Base-by-base conservation (phyloP, 805 yeast species). In the Starmerella gropengiesseri region DNA sequence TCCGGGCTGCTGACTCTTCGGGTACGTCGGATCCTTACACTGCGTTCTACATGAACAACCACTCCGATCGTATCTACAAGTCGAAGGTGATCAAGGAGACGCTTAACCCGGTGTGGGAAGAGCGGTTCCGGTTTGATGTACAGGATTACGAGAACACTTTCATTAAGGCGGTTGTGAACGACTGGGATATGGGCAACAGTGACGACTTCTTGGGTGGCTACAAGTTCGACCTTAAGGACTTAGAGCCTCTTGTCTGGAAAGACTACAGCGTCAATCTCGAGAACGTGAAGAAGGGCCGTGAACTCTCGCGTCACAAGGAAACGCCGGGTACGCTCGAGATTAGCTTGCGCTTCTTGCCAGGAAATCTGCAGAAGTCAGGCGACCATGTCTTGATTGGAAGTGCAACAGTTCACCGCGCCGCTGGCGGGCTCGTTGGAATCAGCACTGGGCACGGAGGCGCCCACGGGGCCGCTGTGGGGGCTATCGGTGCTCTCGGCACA, bases 11-110 rank as follows among this genome's bases (percentile, higher is more conserved):
- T n/a, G 99, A 91, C 63, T 68, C 82, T 23, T 80, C 79, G 53
- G 97, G 97, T 39, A 81, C 81, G 59, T 84, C 95, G 3, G 99
- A 91, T 63, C 99, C 99, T 43, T 89, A 77, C 60, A 70, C 77
- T 46, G 73, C 77, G 55, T 70, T 85, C 49, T 77, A 69, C 55
- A 57, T 84, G 54, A 77, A 87, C 62, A 78, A 78, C 31, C 70
- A 70, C 41, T 31, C 40, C 23, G 74, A 74, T 23, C 59, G 64
- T 26, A 67, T 81, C 46, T 77, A 66, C 68, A 85, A 84, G 66
- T 74, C 95, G 28, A 79, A 83, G 63, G 78, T 78, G 22, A 67
- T 74, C 47, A 91, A 87, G 71, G 86, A 80, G 70, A 85, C 95
- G 0, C 69, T 91, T 53, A 73, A 81, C 46, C 99, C 99, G n/a